A percentile compares a stretch with the other conserved stretches of the same genome.
Evolutionary conservation across 2,329 filamentous ascomycete genomes (phyloP).

Genomic region (Phyllosticta citriasiana): DNA sequence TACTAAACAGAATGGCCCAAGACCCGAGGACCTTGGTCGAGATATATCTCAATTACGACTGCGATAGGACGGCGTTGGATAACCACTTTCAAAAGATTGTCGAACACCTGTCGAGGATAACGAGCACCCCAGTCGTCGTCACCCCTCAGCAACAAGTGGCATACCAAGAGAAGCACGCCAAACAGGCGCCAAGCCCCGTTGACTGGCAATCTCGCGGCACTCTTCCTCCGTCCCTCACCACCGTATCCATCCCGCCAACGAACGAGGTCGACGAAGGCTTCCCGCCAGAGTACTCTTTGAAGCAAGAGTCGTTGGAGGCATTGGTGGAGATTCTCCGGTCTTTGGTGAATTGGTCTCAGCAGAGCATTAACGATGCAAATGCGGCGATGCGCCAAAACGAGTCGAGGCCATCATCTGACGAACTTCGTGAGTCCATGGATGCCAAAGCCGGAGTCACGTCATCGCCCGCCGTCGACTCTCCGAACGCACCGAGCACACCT

Average conservation of each 20-base stretch:
- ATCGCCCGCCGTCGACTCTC: constrained; percentile 1
- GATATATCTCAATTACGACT: constrained; percentile 96
- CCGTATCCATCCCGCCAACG: constrained; percentile 55
- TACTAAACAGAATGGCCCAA: constrained; percentile 72
- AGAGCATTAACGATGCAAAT: constrained; percentile 43
- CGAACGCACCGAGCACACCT: constrained; percentile 16
- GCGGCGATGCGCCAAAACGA: constrained; percentile 34
- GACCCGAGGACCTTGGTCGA: constrained; percentile 88
- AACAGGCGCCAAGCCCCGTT: constrained; percentile 38
- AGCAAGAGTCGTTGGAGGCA: constrained; percentile 78
- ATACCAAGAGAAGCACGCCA: constrained; percentile 70
- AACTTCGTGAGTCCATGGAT: constrained; percentile 66
- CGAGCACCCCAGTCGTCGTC: constrained; percentile 66
- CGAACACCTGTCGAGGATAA: constrained; percentile 83
- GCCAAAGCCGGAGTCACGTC: constrained; percentile 35
- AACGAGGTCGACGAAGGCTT: constrained; percentile 57
- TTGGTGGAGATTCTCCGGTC: constrained; percentile 83
- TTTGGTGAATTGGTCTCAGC: constrained; percentile 84
- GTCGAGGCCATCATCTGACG: constrained; percentile 45
- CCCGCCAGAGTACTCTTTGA: constrained; percentile 83
- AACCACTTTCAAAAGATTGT: constrained; percentile 95
- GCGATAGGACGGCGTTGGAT: constrained; percentile 81
- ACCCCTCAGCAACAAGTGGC: constrained; percentile 70
- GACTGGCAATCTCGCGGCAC: constrained; percentile 86
- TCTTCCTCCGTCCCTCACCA: constrained; percentile 76